Conservation (phyloP, 306 rosid genomes). For the Sindora glabra region DNA sequence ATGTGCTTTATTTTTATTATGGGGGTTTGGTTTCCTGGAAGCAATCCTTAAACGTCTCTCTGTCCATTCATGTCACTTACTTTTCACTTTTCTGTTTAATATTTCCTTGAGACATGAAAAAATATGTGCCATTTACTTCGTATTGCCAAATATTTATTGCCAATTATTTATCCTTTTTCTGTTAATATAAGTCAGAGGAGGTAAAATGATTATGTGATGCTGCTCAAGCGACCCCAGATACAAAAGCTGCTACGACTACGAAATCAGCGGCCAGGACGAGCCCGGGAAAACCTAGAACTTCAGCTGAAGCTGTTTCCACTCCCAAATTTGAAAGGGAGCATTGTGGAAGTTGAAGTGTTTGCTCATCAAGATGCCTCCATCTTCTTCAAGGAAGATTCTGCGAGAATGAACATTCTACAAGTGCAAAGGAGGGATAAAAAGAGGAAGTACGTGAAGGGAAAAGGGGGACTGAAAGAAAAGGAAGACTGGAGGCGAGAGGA, state of each 20-base stretch:
- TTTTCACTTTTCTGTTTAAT: not conserved
- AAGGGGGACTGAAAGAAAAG: not conserved
- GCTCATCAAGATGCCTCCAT: conserved; percentile 18
- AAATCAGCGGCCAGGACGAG: conserved; percentile 21
- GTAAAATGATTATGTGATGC: conserved; percentile 14
- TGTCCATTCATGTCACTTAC: too few species aligned
- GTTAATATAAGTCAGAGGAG: conserved; percentile 19
- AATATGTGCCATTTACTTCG: not conserved
- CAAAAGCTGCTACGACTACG: conserved; percentile 18
- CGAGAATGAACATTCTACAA: conserved; percentile 10
- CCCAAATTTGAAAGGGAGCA: conserved; percentile 11
- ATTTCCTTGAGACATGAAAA: not conserved
- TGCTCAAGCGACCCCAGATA: conserved; percentile 4
- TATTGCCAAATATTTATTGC: not conserved
- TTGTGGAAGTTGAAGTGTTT: conserved; percentile 12
- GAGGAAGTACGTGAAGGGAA: not conserved
- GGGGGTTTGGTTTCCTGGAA: not conserved
- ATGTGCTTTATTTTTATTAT: not conserved
- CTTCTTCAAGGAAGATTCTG: conserved; percentile 14
- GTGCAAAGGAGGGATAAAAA: conserved; percentile 19
- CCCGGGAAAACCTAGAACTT: conserved; percentile 21
- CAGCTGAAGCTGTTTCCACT: conserved; percentile 8
- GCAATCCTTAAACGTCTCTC: not conserved
- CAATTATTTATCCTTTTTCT: not conserved
- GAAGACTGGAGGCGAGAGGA: conserved; percentile 8